Conservation (phyloP, 164 flowering plant genomes). For the Macadamia tetraphylla region DNA sequence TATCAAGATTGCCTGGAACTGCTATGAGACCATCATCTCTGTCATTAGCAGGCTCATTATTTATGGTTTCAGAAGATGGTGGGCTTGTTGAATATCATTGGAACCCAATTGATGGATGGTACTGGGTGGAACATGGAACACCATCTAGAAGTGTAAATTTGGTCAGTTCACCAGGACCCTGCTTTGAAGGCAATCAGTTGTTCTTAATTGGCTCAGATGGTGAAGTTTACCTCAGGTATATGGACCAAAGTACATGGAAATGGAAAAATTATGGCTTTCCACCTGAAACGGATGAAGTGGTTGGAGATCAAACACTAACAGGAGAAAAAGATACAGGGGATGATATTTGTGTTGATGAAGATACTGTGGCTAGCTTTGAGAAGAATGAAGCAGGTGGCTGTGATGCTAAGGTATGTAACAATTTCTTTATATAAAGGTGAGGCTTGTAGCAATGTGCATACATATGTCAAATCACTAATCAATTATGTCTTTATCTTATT, state of each 20-base stretch:
- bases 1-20: constrained; percentile 61
- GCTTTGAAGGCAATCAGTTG: constrained; percentile 52
- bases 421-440: not conserved
- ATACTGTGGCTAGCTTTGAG: constrained; percentile 19
- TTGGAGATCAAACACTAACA: constrained; percentile 9
- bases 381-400: constrained; percentile 34
- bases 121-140: constrained; percentile 85
- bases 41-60: constrained; percentile 61
- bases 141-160: constrained; percentile 52
- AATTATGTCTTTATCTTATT: not conserved
- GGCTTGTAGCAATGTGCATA: not conserved
- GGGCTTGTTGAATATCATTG: constrained; percentile 78
- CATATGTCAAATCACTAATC: not conserved
- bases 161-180: constrained; percentile 71
- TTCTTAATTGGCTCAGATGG: constrained; percentile 82
- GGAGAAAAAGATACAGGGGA: constrained; percentile 8
- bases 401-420: constrained; percentile 53
- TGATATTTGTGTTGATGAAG: constrained; percentile 23
- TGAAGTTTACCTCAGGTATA: constrained; percentile 59
- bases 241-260: constrained; percentile 56
- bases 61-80: constrained; percentile 70
- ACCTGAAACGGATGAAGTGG: constrained; percentile 6
- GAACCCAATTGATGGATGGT: constrained; percentile 71
- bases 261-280: constrained; percentile 73
- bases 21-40: constrained; percentile 46